Base-by-base conservation (phyloP, 371 early-diverging fungal genomes). In the Rhizopus arrhizus region DNA sequence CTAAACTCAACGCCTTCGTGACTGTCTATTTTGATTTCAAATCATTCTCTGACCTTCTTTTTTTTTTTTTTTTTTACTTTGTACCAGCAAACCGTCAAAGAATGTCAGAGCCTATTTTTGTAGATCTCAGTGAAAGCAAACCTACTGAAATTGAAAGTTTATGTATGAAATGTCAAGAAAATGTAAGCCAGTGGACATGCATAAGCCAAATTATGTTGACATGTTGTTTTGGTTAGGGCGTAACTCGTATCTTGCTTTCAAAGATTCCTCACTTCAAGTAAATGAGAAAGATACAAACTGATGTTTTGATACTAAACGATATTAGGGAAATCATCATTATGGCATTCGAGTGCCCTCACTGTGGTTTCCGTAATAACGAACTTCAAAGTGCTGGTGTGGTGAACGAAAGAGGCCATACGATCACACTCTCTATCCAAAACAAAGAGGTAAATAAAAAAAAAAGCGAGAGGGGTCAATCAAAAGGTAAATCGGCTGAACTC, bases 271-370 rank as follows among this genome's bases (percentile, higher is more conserved):
- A 96, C 73, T 97, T 96, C 80, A 88, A 76, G 81, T 76, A 76
- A 45, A 22, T 56, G 40, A 1, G 9, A 16, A n/a, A 9, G 2
- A 8, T 34, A 36, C 9, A 41, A 36, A 9, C 13, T 15, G 2
- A 16, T 15, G n/a, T 42, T 16, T 33, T 42, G 22, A n/a, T 45
- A 15, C 5, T 13, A 15, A 22, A 15, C 5, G 10, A 35, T 16
- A 43, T 36, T 52, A 80, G 91, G 58, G 95, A 95, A 61, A 85
- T 97, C 42, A 89, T 96, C 55, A 68, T 97, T 36, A 92, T 93
- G 92, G 92, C 95, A 29, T 97, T 97, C 68, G 92, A 95, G 67
- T 97, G 97, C 70, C 87, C 90, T 42, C 94, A 95, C 80, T 97
- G 97, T 73, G 90, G 90, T 6, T 83, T 86, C 70, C 81, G 82